Conservation (phyloP, 495 filamentous ascomycete genomes). For the Hypoxylon crocopeplum region DNA sequence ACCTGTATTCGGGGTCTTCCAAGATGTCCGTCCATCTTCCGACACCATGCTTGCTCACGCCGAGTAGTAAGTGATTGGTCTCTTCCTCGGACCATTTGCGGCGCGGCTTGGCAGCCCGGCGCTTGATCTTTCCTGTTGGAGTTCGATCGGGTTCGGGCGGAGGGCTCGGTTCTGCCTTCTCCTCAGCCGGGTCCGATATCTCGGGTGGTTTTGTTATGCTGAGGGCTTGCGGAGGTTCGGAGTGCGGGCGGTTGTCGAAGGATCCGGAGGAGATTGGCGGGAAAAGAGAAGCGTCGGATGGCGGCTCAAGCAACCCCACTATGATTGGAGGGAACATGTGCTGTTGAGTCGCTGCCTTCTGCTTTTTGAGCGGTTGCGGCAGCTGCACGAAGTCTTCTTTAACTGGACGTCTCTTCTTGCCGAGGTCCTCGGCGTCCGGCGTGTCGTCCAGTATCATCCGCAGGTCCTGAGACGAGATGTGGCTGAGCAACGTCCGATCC, state of each 20-base stretch:
- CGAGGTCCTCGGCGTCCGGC: slow-evolving; percentile 43
- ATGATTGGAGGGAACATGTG: slow-evolving; percentile 66
- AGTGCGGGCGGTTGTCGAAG: slow-evolving; percentile 50
- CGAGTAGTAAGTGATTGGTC: slow-evolving; percentile 75
- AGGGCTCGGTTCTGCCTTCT: slow-evolving; percentile 34
- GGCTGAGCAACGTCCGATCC: slow-evolving; percentile 38
- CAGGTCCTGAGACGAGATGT: slow-evolving; percentile 50
- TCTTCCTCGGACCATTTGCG: slow-evolving; percentile 86
- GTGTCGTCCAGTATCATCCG: slow-evolving; percentile 55
- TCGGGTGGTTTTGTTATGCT: slow-evolving; percentile 45
- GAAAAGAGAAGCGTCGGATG: slow-evolving; percentile 74
- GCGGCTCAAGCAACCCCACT: slow-evolving; percentile 77
- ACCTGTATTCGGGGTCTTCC: slow-evolving; percentile 73
- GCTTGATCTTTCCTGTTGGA: slow-evolving; percentile 46
- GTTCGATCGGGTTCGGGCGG: slow-evolving; percentile 40
- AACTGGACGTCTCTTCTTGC: slow-evolving; percentile 57
- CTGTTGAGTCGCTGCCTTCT: slow-evolving; percentile 55
- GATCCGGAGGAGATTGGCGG: slow-evolving; percentile 69
- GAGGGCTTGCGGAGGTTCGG: slow-evolving; percentile 45
- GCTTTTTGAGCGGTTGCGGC: slow-evolving; percentile 64
- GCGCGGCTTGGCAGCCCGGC: slow-evolving; percentile 54
- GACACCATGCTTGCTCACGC: slow-evolving; percentile 81
- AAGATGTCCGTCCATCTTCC: slow-evolving; percentile 89
- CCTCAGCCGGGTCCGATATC: slow-evolving; percentile 33
- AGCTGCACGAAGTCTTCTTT: slow-evolving; percentile 64